Conservation (phyloP, 441 rosid species). For the Sinapis alba region DNA sequence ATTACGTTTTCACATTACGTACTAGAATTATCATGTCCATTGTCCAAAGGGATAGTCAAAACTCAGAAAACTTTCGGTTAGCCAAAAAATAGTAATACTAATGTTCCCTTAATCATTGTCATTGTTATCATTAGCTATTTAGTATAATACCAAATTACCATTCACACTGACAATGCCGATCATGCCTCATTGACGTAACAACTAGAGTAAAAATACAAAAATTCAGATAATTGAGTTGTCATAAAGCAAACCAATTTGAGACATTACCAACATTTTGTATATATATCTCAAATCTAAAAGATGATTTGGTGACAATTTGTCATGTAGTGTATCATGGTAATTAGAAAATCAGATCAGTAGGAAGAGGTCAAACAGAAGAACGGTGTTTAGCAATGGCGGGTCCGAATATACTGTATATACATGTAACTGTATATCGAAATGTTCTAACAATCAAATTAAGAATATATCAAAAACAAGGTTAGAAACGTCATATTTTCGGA, state of each 20-base stretch:
- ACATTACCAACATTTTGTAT: not conserved
- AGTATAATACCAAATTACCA: not conserved
- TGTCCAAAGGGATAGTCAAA: not conserved
- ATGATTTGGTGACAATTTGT: too few relatives aligned
- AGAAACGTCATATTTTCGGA: too few relatives aligned
- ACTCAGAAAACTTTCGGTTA: not conserved
- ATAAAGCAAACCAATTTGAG: not conserved
- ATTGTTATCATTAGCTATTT: not conserved
- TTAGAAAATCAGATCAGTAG: not conserved
- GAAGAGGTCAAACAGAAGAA: conserved; percentile 17
- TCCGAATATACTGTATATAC: not conserved
- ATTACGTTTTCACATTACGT: not conserved
- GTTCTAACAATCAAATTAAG: too few relatives aligned
- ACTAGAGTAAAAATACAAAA: not conserved
- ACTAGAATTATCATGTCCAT: not conserved
- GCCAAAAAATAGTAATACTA: too few relatives aligned
- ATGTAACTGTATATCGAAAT: too few relatives aligned
- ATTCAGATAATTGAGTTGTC: not conserved
- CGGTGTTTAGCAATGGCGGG: conserved; percentile 3
- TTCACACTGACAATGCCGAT: not conserved
- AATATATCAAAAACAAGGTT: too few relatives aligned
- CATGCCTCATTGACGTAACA: not conserved
- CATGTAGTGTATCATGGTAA: too few relatives aligned
- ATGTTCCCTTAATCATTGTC: not conserved
- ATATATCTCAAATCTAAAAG: too few relatives aligned